A percentile compares a stretch with the other conserved stretches of the same genome.
These are phyloP conservation scores for Wickerhamomyces ciferrii DNA, from an alignment of 805 yeast genomes.

Conservation along the genomic window DNA sequence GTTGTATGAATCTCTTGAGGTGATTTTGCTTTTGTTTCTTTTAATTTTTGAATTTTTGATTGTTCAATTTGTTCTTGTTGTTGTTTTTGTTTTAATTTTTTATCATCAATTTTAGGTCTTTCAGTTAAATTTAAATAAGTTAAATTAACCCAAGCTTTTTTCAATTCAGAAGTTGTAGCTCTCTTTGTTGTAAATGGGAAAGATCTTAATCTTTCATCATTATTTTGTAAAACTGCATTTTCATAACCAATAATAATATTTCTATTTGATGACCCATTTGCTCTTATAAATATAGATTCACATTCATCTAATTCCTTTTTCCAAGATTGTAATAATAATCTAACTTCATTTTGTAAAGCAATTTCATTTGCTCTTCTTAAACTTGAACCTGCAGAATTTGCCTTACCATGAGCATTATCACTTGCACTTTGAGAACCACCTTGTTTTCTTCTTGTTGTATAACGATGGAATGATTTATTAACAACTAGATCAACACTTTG, in stretches of 20 bases:
- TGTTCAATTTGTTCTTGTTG: slow-evolving; percentile 25
- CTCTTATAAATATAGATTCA: slow-evolving; percentile 69
- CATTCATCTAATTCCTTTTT: slow-evolving; percentile 51
- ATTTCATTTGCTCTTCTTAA: slow-evolving; percentile 87
- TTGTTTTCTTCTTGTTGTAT: slow-evolving; percentile 94
- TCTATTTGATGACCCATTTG: slow-evolving; percentile 67
- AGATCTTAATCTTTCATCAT: slow-evolving; percentile 58
- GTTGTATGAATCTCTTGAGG: slow-evolving; percentile 45
- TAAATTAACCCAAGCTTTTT: slow-evolving; percentile 78
- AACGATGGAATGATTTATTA: slow-evolving; percentile 88
- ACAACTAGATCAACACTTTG: slow-evolving; percentile 62
- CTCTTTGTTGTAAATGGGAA: slow-evolving; percentile 90
- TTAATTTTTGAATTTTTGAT: slow-evolving; percentile 19
- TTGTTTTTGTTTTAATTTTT: slow-evolving; percentile 20
- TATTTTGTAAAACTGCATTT: slow-evolving; percentile 42
- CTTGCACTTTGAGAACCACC: slow-evolving; percentile 95
- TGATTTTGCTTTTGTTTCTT: slow-evolving; percentile 18
- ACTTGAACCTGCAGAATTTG: slow-evolving; percentile 92
- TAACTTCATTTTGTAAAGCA: slow-evolving; percentile 74
- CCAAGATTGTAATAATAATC: slow-evolving; percentile 67
- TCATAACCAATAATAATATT: slow-evolving; percentile 64
- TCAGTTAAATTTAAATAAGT: slow-evolving; percentile 51
- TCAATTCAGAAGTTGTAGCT: slow-evolving; percentile 78
- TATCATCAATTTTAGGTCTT: slow-evolving; percentile 41
- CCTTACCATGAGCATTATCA: slow-evolving; percentile 91